Base-by-base conservation (phyloP, 2,329 filamentous ascomycete species). In the Cryphonectria naterciae region DNA sequence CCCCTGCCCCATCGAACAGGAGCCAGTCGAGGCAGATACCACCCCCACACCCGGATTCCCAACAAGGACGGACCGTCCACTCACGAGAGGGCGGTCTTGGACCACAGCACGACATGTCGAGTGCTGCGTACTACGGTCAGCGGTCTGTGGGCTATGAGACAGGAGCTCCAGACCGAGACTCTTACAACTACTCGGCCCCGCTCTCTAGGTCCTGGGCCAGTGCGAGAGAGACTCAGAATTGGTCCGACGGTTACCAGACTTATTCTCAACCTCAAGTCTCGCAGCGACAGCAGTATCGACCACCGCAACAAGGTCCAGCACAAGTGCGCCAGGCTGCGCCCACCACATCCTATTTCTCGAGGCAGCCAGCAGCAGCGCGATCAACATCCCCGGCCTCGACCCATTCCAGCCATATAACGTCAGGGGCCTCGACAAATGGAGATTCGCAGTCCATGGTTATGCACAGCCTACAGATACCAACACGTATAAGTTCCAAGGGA, bases 401-500 rank as follows among this genome's bases (percentile, higher is more conserved):
- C n/a, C 74, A 77, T 17, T 76, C 74, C 67, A 77, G 78, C 41
- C 74, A 77, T 8, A 74, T 74, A 67, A 72, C 77, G 72, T 75
- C 73, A 28, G 74, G 77, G 67, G 74, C 78, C 17, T 74, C 80
- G 4, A 79, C 81, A 7, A 77, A 77, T 35, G 80, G 79, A 68
- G 82, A 84, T 52, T 80, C 83, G 5, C 81, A 83, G 39, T 82
- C 81, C 39, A 82, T 89, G 78, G 85, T 87, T 2, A 83, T 82
- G 72, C 87, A 89, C 77, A 89, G 86, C 77, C 84, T 95, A 52
- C 89, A 92, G 76, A 90, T 97, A 56, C 93, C 94, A 8, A 83
- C 85, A 61, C 91, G 93, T 52, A 94, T 97, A 77, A 94, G 91
- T 76, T 85, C 90, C 46, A 89, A 87, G 75, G 92, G 92, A 62